Evolutionary conservation across 169 alveolate genomes (phyloP).

Genomic region (Cryptosporidium bovis): DNA sequence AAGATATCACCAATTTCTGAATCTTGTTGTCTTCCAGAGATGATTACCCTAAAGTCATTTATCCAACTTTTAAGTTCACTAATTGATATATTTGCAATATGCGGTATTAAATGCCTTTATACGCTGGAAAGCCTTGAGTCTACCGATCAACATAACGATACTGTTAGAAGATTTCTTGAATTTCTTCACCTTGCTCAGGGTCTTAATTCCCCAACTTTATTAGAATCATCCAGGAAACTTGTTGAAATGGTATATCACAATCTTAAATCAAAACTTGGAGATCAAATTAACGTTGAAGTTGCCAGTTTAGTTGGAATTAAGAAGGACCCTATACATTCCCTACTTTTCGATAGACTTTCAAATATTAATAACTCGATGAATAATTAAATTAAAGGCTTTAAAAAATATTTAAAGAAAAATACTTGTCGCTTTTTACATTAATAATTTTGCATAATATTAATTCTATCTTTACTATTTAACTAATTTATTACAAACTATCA

Average conservation of each 20-base stretch:
- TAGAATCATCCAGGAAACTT: slow-evolving; percentile 53
- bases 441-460: not conserved
- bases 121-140: slow-evolving; percentile 52
- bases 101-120: slow-evolving; percentile 61
- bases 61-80: slow-evolving; percentile 38
- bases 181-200: slow-evolving; percentile 72
- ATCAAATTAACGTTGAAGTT: slow-evolving; percentile 70
- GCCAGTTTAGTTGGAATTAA: slow-evolving; percentile 64
- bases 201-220: slow-evolving; percentile 35
- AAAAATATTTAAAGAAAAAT: not conserved
- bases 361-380: slow-evolving; percentile 13
- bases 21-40: slow-evolving; percentile 68
- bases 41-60: slow-evolving; percentile 50
- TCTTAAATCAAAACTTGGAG: slow-evolving; percentile 69
- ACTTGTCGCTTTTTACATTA: not conserved
- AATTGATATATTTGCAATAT: slow-evolving; percentile 39
- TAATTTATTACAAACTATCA: slow-evolving; percentile 24
- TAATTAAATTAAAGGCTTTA: not conserved
- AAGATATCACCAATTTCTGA: slow-evolving; percentile 35
- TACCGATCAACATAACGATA: slow-evolving; percentile 63
- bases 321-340: slow-evolving; percentile 66
- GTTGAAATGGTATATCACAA: slow-evolving; percentile 53
- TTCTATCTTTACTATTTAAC: not conserved
- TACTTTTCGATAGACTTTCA: slow-evolving; percentile 58
- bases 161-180: slow-evolving; percentile 60